A percentile compares a stretch with the other conserved stretches of the same genome.
phyloP scores from a whole-genome alignment of 2,329 filamentous ascomycete genomes.

The Paraconiothyrium sp. region DNA sequence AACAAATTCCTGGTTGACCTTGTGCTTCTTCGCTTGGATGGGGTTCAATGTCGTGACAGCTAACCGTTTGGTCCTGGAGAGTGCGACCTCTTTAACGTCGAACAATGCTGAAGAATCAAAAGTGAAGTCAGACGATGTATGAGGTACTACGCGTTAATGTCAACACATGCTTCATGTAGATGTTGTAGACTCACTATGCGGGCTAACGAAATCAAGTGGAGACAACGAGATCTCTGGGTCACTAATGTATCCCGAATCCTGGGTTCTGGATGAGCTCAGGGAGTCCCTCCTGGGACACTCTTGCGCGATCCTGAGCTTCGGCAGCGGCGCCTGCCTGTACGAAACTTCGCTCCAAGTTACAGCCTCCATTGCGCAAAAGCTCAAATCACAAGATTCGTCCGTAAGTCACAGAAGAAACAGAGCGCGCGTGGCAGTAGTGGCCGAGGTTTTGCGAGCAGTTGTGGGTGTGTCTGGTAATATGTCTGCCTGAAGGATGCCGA shows the following conservation, averaged over 20 bases:
- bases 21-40: slow-evolving; percentile 21
- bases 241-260: slow-evolving; percentile 45
- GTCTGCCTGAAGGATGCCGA: slow-evolving; percentile 18
- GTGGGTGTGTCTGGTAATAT: slow-evolving; percentile 10
- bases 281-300: slow-evolving; percentile 34
- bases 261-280: slow-evolving; percentile 37
- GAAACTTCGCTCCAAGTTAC: slow-evolving; percentile 12
- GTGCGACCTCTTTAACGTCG: slow-evolving; percentile 17
- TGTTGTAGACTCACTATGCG: slow-evolving; percentile 24
- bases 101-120: slow-evolving; percentile 19
- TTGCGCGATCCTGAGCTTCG: slow-evolving; percentile 30
- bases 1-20: slow-evolving; percentile 4
- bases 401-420: background rate
- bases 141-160: slow-evolving; percentile 14
- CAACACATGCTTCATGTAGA: slow-evolving; percentile 14
- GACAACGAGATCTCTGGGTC: slow-evolving; percentile 39
- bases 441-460: background rate
- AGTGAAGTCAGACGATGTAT: slow-evolving; percentile 15
- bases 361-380: slow-evolving; percentile 21
- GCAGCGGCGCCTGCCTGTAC: slow-evolving; percentile 24
- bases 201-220: slow-evolving; percentile 30
- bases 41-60: slow-evolving; percentile 11
- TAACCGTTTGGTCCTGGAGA: slow-evolving; percentile 10
- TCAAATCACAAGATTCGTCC: background rate
- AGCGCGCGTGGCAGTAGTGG: background rate